Base-by-base conservation (phyloP, 257 asterid genomes). In the Solanum rostratum region DNA sequence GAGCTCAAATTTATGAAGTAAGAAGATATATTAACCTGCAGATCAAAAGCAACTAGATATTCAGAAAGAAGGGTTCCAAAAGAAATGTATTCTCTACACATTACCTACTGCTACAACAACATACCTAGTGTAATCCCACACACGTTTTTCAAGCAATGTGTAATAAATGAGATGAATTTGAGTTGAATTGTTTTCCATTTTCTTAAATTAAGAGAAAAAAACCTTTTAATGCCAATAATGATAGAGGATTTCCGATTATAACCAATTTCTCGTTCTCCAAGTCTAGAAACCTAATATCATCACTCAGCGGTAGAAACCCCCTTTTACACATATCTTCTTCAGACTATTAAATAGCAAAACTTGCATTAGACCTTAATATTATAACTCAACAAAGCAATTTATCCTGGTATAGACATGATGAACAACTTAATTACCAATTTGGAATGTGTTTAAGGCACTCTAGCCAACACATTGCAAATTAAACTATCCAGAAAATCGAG, bases 11-110 rank as follows among this genome's bases (percentile, higher is more conserved):
- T 12, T 70, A 55, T 70, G 7, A 85, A 84, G 65, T 45, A 60
- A 85, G 62, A 45, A 79, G 84, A 78, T 78, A 78, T 50, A 52
- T 83, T 50, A 66, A 89, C 93, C 98, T 94, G 97, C 90, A 84
- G 83, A 84, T 83, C 52, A 65, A 46, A 65, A 27, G 43, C 79
- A 65, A 65, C 62, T 10, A 68, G 50, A 45, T 41, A 63, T 43
- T 52, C 68, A 54, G 62, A 82, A 46, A 82, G 41, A 63, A 41
- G 74, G 68, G 41, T 9, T 59, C 24, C 53, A 10, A 82, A 16
- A 14, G 30, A 27, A 62, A 62, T 45, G 85, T 63, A 11, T 45
- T 74, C 80, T 73, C 55, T 41, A 0, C 5, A 43, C 16, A 71
- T 41, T 41, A 71, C 54, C 80, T n/a, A 71, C 3, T 41, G 20